Conservation (phyloP, 2,329 filamentous ascomycete species). For the Hypoxylon sp. region DNA sequence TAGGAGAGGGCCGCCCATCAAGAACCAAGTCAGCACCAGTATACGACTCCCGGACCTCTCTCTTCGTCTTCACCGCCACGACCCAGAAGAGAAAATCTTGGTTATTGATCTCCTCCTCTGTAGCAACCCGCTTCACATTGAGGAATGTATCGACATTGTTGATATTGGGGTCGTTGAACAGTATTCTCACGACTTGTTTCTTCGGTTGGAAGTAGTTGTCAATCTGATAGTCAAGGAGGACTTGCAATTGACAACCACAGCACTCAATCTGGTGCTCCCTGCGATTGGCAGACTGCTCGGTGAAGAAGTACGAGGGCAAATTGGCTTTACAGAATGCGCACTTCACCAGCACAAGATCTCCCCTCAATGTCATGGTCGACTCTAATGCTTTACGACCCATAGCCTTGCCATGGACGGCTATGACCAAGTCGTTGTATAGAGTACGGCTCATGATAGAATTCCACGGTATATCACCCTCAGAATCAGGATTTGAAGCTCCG, state of each 20-base stretch:
- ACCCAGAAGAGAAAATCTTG: slow-evolving; percentile 18
- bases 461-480: not conserved
- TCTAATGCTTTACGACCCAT: slow-evolving; percentile 15
- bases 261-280: slow-evolving; percentile 25
- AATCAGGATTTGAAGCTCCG: not conserved
- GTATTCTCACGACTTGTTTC: not conserved
- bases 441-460: slow-evolving; percentile 24
- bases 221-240: not conserved
- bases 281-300: not conserved
- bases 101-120: slow-evolving; percentile 10
- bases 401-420: slow-evolving; percentile 39
- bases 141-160: not conserved
- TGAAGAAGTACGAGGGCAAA: slow-evolving; percentile 42
- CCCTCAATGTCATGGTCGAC: not conserved
- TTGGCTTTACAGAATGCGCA: slow-evolving; percentile 38
- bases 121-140: not conserved
- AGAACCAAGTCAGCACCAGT: not conserved
- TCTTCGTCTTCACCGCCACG: not conserved
- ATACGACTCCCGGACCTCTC: not conserved
- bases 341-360: not conserved
- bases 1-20: slow-evolving; percentile 12
- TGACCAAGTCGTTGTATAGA: slow-evolving; percentile 40
- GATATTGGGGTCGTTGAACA: slow-evolving; percentile 9
- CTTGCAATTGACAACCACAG: slow-evolving; percentile 45
- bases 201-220: slow-evolving; percentile 35